Conservation (phyloP, 2,329 filamentous ascomycete species). For the Gyromitra esculenta region DNA sequence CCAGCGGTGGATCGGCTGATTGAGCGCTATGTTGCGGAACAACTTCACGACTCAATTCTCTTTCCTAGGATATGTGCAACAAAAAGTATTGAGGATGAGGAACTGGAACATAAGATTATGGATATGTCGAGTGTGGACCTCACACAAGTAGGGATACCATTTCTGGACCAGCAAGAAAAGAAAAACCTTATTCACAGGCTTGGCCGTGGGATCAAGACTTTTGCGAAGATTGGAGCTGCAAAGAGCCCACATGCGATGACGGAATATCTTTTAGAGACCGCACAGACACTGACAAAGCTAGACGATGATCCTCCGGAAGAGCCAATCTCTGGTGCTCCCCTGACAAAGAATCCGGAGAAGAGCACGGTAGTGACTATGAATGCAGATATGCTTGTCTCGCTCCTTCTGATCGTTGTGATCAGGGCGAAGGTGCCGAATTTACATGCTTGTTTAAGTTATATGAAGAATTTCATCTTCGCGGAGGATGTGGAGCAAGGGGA, state of each 20-base stretch:
- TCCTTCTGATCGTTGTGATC: constrained; percentile 91
- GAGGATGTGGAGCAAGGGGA: constrained; percentile 97
- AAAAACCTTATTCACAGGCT: constrained; percentile 81
- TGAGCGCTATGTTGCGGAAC: constrained; percentile 91
- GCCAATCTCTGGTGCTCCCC: not conserved
- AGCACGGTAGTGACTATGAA: constrained; percentile 73
- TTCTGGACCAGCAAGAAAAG: constrained; percentile 79
- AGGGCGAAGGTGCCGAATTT: constrained; percentile 86
- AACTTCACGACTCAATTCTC: constrained; percentile 83
- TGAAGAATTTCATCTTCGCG: constrained; percentile 96
- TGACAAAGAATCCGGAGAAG: constrained; percentile 63
- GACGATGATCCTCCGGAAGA: constrained; percentile 59
- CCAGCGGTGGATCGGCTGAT: constrained; percentile 92
- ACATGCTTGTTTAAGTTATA: constrained; percentile 89
- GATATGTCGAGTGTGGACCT: constrained; percentile 96
- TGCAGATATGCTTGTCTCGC: constrained; percentile 90
- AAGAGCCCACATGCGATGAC: constrained; percentile 90
- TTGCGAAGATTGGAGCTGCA: constrained; percentile 81
- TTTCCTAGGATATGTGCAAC: constrained; percentile 84
- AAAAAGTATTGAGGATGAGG: constrained; percentile 81
- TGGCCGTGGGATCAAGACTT: constrained; percentile 82
- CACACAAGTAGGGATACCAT: constrained; percentile 88
- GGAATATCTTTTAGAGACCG: constrained; percentile 77
- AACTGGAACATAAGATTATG: constrained; percentile 86
- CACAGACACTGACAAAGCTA: constrained; percentile 81